Conservation (phyloP, 306 rosid species). For the Rosa persica region DNA sequence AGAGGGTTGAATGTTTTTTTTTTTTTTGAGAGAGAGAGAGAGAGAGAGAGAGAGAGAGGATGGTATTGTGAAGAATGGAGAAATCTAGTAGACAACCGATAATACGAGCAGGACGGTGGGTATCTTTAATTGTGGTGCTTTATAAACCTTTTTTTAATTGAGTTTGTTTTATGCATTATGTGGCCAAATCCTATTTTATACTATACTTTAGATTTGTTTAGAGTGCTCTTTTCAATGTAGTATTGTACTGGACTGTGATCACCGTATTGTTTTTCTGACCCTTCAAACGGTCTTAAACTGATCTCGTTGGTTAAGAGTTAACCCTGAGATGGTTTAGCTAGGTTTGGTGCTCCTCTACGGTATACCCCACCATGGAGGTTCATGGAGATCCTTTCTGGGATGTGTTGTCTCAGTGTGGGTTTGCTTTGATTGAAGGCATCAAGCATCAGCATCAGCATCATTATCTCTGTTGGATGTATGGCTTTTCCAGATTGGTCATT, state of each 20-base stretch:
- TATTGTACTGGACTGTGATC: conserved; percentile 2
- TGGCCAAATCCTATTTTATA: background rate
- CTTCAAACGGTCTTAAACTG: conserved; percentile 74
- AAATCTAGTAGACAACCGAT: conserved; percentile 31
- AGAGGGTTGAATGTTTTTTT: conserved; percentile 15
- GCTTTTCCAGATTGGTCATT: background rate
- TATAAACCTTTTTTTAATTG: conserved; percentile 16
- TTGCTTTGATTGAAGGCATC: background rate
- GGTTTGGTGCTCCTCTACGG: background rate
- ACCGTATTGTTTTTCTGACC: conserved; percentile 3
- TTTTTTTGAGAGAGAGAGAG: background rate
- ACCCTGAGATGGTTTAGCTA: conserved; percentile 31
- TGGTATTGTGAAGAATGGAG: background rate
- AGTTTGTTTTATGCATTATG: conserved; percentile 12
- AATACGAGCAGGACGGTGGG: conserved; percentile 29
- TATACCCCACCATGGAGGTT: conserved; percentile 20
- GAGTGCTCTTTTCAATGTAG: conserved; percentile 15
- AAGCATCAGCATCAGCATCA: conserved; percentile 16
- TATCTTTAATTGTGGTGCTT: conserved; percentile 24
- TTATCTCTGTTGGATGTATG: conserved; percentile 9
- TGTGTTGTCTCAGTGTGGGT: conserved; percentile 15
- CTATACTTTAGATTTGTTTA: conserved; percentile 8
- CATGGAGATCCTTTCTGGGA: background rate
- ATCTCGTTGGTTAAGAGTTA: conserved; percentile 32
- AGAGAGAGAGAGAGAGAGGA: conserved; percentile 21